A percentile compares a stretch with the other conserved stretches of the same genome.
phyloP scores from a whole-genome alignment of 2,329 filamentous ascomycete genomes.

The Cytospora leucostoma region DNA sequence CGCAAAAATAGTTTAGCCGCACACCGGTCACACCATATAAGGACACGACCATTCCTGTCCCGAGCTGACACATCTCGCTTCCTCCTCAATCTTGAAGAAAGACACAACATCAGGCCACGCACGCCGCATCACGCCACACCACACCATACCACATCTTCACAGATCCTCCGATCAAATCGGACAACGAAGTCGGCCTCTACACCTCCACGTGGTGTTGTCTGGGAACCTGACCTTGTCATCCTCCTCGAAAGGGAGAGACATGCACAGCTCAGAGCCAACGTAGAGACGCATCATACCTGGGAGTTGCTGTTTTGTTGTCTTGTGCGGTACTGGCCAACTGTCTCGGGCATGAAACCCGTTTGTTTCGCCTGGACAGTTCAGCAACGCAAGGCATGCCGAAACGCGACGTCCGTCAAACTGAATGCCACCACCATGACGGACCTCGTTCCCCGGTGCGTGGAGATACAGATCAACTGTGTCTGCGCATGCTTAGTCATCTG shows the following conservation, averaged over 20 bases:
- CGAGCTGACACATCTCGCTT: conserved; percentile 5
- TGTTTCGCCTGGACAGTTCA: conserved; percentile 5
- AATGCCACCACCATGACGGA: conserved; percentile 11
- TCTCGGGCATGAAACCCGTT: conserved; percentile 1
- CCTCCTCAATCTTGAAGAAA: not conserved
- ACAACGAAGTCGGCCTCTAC: conserved; percentile 24
- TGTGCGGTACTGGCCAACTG: conserved; percentile 3
- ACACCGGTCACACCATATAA: conserved; percentile 6
- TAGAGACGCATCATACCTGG: conserved; percentile 12
- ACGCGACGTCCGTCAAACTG: not conserved
- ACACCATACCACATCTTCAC: not conserved
- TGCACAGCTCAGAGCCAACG: conserved; percentile 20
- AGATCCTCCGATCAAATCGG: not conserved
- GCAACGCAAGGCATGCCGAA: conserved; percentile 1
- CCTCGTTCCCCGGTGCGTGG: conserved; percentile 3
- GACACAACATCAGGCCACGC: not conserved
- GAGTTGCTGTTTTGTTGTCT: conserved; percentile 2
- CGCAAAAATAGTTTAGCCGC: conserved; percentile 7
- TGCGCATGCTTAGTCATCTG: conserved; percentile 1
- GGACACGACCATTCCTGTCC: not conserved
- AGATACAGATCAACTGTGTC: conserved; percentile 9
- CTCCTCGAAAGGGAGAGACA: not conserved
- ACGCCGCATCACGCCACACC: not conserved
- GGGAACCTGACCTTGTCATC: conserved; percentile 20
- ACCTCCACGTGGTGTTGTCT: conserved; percentile 26